phyloP scores from a whole-genome alignment of 2,329 filamentous ascomycete species.

The Mariannaea sp. region DNA sequence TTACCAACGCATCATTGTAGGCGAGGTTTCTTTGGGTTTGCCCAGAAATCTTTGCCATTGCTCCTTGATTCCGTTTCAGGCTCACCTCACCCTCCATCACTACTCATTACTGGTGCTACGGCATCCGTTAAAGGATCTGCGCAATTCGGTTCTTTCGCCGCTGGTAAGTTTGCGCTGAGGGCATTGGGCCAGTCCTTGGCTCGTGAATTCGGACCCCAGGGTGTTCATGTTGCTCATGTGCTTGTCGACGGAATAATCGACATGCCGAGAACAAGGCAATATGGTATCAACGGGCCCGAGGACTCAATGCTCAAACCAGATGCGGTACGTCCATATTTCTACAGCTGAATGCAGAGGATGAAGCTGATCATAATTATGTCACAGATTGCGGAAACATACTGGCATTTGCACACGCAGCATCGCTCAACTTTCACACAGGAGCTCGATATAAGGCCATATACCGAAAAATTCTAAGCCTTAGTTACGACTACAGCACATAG shows the following conservation, averaged over 20 bases:
- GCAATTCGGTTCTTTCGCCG: constrained; percentile 71
- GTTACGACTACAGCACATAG: neutral
- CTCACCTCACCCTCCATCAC: constrained; percentile 68
- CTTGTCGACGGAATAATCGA: constrained; percentile 88
- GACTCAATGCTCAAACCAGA: constrained; percentile 74
- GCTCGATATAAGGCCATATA: constrained; percentile 76
- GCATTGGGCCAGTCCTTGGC: constrained; percentile 77
- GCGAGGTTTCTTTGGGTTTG: constrained; percentile 76
- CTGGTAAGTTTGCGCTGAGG: constrained; percentile 79
- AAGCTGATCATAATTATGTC: constrained; percentile 13
- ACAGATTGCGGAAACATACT: constrained; percentile 86
- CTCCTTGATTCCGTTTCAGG: constrained; percentile 65
- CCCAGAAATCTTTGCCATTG: constrained; percentile 71
- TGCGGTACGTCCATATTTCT: constrained; percentile 59
- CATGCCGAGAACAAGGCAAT: constrained; percentile 69
- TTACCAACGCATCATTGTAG: constrained; percentile 46
- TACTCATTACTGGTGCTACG: constrained; percentile 88
- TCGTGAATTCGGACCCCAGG: constrained; percentile 81
- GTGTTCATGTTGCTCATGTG: constrained; percentile 81
- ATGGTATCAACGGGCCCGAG: constrained; percentile 48
- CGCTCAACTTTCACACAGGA: constrained; percentile 81
- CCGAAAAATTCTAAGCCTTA: constrained; percentile 76
- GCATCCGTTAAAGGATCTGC: constrained; percentile 76
- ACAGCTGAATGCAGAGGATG: neutral
- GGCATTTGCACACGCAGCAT: constrained; percentile 81